Evolutionary conservation across 2,329 filamentous ascomycete species (phyloP).

Genomic region (Xenosphaeropsis pyriputrescens): DNA sequence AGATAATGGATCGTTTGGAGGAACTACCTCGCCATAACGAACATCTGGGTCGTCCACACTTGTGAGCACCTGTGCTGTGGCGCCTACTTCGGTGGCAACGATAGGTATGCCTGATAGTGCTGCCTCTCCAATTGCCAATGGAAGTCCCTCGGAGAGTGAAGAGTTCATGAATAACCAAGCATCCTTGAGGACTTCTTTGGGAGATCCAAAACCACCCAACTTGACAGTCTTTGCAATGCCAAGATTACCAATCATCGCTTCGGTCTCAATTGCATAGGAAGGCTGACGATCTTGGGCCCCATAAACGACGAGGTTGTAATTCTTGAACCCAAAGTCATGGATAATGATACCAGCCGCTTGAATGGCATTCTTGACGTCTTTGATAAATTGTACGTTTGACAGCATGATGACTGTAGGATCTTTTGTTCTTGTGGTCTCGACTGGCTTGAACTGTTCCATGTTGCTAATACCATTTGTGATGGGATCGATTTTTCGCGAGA

Average conservation of each 20-base stretch:
- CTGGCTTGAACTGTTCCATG: conserved; percentile 37
- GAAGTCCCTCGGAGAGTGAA: conserved; percentile 34
- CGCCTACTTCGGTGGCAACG: conserved; percentile 36
- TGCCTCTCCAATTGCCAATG: conserved; percentile 34
- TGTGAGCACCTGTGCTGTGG: conserved; percentile 33
- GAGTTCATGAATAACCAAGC: conserved; percentile 43
- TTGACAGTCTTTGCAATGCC: conserved; percentile 31
- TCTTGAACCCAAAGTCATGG: conserved; percentile 39
- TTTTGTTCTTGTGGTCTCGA: conserved; percentile 34
- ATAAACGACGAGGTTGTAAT: conserved; percentile 38
- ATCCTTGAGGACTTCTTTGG: conserved; percentile 36
- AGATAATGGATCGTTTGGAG: conserved; percentile 44
- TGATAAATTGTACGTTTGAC: conserved; percentile 31
- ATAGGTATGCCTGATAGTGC: conserved; percentile 35
- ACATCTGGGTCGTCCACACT: conserved; percentile 21
- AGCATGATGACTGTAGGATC: conserved; percentile 39
- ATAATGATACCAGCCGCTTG: conserved; percentile 39
- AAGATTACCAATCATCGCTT: conserved; percentile 40
- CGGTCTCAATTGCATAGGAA: conserved; percentile 39
- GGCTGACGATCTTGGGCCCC: conserved; percentile 38
- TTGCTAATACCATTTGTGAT: conserved; percentile 40
- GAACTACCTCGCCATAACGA: conserved; percentile 37
- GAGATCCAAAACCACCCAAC: conserved; percentile 39
- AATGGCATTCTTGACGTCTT: conserved; percentile 39
- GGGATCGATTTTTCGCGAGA: conserved; percentile 37